These are phyloP conservation scores for Misopates orontium DNA, from an alignment of 257 asterid species.

Conservation along the genomic window DNA sequence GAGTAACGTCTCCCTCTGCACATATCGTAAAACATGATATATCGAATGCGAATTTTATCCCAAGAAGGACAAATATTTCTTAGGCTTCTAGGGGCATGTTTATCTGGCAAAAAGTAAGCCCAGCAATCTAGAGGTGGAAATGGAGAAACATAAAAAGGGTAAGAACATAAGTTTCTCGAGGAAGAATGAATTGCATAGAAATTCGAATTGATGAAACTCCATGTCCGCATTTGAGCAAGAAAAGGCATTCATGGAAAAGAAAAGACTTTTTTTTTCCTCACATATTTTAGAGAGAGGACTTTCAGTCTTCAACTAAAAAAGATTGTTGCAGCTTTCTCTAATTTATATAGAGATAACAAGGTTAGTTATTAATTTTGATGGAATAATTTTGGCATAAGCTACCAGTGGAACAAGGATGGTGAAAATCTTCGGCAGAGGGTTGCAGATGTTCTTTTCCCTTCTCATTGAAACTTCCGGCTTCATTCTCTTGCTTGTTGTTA, in stretches of 20 bases:
- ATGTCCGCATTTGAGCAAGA: not conserved
- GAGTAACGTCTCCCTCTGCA: not conserved
- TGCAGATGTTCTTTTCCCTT: constrained; percentile 10
- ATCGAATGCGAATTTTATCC: constrained; percentile 6
- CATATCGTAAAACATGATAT: constrained; percentile 2
- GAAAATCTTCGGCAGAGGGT: not conserved
- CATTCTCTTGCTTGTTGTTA: not conserved
- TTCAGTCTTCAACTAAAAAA: constrained; percentile 4
- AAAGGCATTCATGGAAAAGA: not conserved
- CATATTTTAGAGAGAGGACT: not conserved
- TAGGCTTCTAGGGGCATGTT: not conserved
- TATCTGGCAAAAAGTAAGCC: not conserved
- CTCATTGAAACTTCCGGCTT: not conserved
- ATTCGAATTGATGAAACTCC: constrained; percentile 13
- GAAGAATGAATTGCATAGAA: not conserved
- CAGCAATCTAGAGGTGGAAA: not conserved
- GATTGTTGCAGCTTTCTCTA: not conserved
- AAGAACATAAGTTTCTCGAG: constrained; percentile 1
- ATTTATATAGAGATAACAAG: not conserved
- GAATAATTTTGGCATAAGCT: not conserved
- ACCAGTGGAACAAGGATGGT: not conserved
- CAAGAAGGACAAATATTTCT: not conserved
- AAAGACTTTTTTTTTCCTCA: constrained; percentile 9
- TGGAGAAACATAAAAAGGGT: not conserved
- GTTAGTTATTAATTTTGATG: not conserved